phyloP scores from a whole-genome alignment of 2,329 filamentous ascomycete species.

The Meredithiella fracta region DNA sequence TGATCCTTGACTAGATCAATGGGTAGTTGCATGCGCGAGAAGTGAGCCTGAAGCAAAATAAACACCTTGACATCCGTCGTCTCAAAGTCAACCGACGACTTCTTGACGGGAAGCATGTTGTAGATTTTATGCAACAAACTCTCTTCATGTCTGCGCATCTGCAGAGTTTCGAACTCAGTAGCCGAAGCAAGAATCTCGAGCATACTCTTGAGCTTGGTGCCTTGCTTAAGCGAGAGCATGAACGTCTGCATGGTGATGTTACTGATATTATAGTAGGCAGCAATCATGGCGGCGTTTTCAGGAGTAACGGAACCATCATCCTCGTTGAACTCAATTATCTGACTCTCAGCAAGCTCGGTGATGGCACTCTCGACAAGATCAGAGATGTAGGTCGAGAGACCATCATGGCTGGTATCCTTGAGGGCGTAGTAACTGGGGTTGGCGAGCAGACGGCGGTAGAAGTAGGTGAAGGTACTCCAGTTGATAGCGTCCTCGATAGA shows the following conservation, averaged over 20 bases:
- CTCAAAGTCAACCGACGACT: slow-evolving; percentile 70
- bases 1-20: slow-evolving; percentile 94
- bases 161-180: slow-evolving; percentile 88
- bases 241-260: slow-evolving; percentile 99
- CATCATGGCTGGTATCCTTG: slow-evolving; percentile 75
- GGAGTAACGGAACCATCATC: slow-evolving; percentile 80
- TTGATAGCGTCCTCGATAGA: slow-evolving; percentile 95
- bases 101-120: slow-evolving; percentile 87
- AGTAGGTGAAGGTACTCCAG: slow-evolving; percentile 97
- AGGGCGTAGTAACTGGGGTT: slow-evolving; percentile 96
- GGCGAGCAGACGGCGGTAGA: slow-evolving; percentile 83
- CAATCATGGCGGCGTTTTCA: slow-evolving; percentile 93
- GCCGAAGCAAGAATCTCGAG: slow-evolving; percentile 94
- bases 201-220: slow-evolving; percentile 91
- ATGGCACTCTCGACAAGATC: slow-evolving; percentile 87
- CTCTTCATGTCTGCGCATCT: slow-evolving; percentile 86
- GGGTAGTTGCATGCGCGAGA: slow-evolving; percentile 90
- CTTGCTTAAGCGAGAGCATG: slow-evolving; percentile 70
- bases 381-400: slow-evolving; percentile 83
- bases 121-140: slow-evolving; percentile 79
- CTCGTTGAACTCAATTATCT: slow-evolving; percentile 90
- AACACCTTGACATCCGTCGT: slow-evolving; percentile 98
- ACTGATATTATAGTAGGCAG: slow-evolving; percentile 97
- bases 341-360: slow-evolving; percentile 77
- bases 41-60: slow-evolving; percentile 91